Conservation (phyloP, 1,284 basidiomycete species). For the Cryptococcus hybrid region DNA sequence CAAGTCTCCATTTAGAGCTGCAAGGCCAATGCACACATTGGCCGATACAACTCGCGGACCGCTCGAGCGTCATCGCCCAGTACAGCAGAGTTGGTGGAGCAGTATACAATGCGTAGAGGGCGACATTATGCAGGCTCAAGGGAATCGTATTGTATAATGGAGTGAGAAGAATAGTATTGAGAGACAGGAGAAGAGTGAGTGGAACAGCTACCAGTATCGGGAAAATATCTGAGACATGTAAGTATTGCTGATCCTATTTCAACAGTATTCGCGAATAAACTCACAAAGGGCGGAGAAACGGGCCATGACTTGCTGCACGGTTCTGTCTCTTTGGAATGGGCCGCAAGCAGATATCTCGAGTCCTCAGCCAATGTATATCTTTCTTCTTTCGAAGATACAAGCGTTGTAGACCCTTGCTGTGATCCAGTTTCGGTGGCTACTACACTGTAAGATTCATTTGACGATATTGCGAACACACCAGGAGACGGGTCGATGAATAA, state of each 20-base stretch:
- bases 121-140: conserved; percentile 17
- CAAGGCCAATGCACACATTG: conserved; percentile 22
- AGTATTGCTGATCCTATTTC: not conserved
- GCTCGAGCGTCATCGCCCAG: conserved; percentile 13
- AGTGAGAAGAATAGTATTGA: conserved; percentile 21
- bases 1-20: conserved; percentile 27
- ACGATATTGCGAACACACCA: too few species aligned
- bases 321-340: conserved; percentile 6
- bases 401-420: too few species aligned
- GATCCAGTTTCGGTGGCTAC: too few species aligned
- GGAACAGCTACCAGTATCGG: conserved; percentile 20
- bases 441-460: too few species aligned
- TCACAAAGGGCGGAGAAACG: conserved; percentile 20
- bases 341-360: too few species aligned
- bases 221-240: conserved; percentile 18
- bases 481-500: too few species aligned
- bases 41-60: conserved; percentile 15
- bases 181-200: conserved; percentile 21
- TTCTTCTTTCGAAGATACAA: not conserved
- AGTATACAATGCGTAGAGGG: conserved; percentile 13
- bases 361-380: too few species aligned
- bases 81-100: conserved; percentile 16
- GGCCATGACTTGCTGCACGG: conserved; percentile 16
- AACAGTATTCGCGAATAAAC: not conserved
- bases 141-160: conserved; percentile 34